phyloP scores from a whole-genome alignment of 768 basidiomycete species.

The Leccinum olivaceopallidum region DNA sequence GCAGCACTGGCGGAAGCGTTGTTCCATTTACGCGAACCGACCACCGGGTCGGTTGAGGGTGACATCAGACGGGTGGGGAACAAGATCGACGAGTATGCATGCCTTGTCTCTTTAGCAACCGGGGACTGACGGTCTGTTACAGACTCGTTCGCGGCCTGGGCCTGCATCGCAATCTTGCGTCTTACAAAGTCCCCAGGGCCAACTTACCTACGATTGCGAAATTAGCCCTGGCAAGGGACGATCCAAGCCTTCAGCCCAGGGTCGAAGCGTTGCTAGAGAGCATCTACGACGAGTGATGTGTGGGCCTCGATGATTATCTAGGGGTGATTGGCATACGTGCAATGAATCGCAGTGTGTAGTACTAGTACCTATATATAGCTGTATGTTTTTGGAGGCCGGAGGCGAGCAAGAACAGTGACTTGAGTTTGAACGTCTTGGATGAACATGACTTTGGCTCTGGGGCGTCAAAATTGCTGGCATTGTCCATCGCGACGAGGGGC shows the following conservation, averaged over 20 bases:
- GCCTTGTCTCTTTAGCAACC: background rate
- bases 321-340: background rate
- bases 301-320: background rate
- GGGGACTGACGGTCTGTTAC: slow-evolving; percentile 9
- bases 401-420: no score
- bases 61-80: slow-evolving; percentile 55
- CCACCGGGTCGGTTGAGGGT: slow-evolving; percentile 65
- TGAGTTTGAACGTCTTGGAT: background rate
- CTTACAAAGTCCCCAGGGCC: slow-evolving; percentile 63
- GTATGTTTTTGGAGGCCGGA: no score
- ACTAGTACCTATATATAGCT: background rate
- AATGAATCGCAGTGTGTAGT: background rate
- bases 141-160: slow-evolving; percentile 65
- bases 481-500: slow-evolving; percentile 11
- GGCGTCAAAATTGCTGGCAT: slow-evolving; percentile 10
- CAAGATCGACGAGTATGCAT: slow-evolving; percentile 54
- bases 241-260: slow-evolving; percentile 36
- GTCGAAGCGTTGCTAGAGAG: slow-evolving; percentile 52
- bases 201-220: slow-evolving; percentile 55
- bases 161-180: slow-evolving; percentile 53
- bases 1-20: slow-evolving; percentile 55
- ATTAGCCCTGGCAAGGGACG: slow-evolving; percentile 27
- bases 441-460: slow-evolving; percentile 20
- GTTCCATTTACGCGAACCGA: slow-evolving; percentile 57
- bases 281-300: slow-evolving; percentile 35